Evolutionary conservation across 257 asterid species (phyloP).

Genomic region (Plantago major): DNA sequence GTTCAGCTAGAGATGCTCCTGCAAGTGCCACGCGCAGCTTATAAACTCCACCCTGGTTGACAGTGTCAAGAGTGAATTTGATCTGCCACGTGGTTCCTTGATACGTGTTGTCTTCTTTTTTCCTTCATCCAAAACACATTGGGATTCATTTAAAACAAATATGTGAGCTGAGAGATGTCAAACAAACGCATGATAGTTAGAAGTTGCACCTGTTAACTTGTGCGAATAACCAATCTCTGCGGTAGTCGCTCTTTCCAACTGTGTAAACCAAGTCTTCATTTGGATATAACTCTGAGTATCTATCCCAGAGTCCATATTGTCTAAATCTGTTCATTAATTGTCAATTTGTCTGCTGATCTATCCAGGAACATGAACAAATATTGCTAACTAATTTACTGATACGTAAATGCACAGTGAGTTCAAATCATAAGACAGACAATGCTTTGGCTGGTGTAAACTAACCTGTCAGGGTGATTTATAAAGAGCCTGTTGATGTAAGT

Average conservation of each 20-base stretch:
- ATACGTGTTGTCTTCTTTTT: slow-evolving; percentile 42
- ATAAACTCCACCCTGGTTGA: slow-evolving; percentile 40
- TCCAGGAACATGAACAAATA: background rate
- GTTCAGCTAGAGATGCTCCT: slow-evolving; percentile 54
- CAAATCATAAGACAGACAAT: background rate
- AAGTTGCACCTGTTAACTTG: slow-evolving; percentile 47
- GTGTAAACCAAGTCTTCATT: slow-evolving; percentile 60
- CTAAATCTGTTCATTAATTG: slow-evolving; percentile 50
- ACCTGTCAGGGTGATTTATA: slow-evolving; percentile 66
- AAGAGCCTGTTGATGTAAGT: slow-evolving; percentile 51
- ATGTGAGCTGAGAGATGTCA: too few relatives aligned
- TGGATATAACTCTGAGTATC: slow-evolving; percentile 67
- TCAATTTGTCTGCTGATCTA: slow-evolving; percentile 10
- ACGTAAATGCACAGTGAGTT: background rate
- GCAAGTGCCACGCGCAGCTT: slow-evolving; percentile 63
- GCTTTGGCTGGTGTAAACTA: background rate
- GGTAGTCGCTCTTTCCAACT: slow-evolving; percentile 58
- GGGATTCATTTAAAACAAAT: too few relatives aligned
- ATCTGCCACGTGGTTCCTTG: slow-evolving; percentile 73
- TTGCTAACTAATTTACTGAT: too few relatives aligned
- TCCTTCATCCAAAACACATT: slow-evolving; percentile 34
- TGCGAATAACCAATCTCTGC: slow-evolving; percentile 74
- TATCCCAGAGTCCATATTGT: slow-evolving; percentile 89
- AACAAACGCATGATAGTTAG: background rate
- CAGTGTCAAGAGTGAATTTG: slow-evolving; percentile 41